Base-by-base conservation (phyloP, 805 yeast genomes). In the Soucietia sequanensis region DNA sequence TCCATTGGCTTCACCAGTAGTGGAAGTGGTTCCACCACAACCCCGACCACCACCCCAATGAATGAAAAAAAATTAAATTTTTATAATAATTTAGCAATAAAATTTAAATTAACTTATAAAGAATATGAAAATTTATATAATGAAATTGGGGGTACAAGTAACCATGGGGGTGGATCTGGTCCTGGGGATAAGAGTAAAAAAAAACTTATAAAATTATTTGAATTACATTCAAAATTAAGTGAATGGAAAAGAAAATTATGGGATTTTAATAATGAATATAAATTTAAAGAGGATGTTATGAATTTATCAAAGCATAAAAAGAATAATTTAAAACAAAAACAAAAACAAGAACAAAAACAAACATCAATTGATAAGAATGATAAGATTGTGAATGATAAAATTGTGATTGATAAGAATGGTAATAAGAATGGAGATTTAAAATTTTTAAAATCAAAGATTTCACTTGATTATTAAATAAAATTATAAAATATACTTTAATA, bases 161-260 rank as follows among this genome's bases (percentile, higher is more conserved):
- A 10, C 16, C 18, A 18, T 12, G 23, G 17, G 14, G 29, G 30
- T 11, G 31, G 29, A 28, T 19, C 25, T n/a, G 6, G 30, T 10
- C n/a, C 14, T 27, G 29, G 19, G 30, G 25, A 5, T 13, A 31
- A 26, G 27, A 33, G 20, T 17, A 30, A 34, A 29, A 24, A 43
- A 43, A 38, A 57, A 55, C 38, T 72, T 53, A 48, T 58, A 35
- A 62, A 57, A 48, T 54, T 79, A 31, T 62, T 68, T 47, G 70
- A 70, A 33, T 49, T 79, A 56, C 84, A 79, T 52, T 68, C 67
- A 21, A 63, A 65, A 27, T 55, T 80, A 33, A 65, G 73, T 13
- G 66, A 67, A 26, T 76, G 82, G 82, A 79, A 79, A 52, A 65
- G 64, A 39, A 64, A 70, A 44, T 59, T 79, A 13, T 76, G 81